phyloP scores from a whole-genome alignment of 306 rosid genomes.

The Potentilla sterilis region DNA sequence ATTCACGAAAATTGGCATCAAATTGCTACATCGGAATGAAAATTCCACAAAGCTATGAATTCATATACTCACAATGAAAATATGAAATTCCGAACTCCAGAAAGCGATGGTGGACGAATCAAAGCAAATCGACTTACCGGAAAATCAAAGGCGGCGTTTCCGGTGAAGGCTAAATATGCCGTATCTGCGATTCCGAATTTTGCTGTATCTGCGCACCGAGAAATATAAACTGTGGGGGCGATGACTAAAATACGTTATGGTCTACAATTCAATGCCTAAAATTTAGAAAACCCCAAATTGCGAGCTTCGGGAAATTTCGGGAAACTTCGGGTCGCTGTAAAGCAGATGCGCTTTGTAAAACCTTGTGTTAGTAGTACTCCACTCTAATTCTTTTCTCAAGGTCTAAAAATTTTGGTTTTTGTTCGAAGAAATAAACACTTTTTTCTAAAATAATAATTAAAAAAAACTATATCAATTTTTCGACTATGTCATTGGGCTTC shows the following conservation, averaged over 20 bases:
- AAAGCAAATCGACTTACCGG: slow-evolving; percentile 13
- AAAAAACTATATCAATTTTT: too few relatives aligned
- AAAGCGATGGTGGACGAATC: background rate
- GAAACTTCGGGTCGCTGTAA: background rate
- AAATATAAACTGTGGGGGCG: background rate
- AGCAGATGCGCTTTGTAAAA: background rate
- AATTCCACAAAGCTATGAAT: background rate
- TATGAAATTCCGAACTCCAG: too few relatives aligned
- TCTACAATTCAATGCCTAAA: background rate
- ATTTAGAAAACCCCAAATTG: slow-evolving; percentile 7
- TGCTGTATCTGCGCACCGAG: background rate
- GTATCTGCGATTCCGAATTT: background rate
- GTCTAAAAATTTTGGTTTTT: background rate
- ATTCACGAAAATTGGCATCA: background rate
- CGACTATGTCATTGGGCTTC: background rate
- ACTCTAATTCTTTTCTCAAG: background rate
- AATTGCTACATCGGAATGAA: background rate
- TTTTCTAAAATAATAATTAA: too few relatives aligned
- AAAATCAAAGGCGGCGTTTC: background rate
- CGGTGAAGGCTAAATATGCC: background rate
- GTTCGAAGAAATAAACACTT: background rate
- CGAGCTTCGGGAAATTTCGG: slow-evolving; percentile 19
- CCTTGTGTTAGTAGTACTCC: background rate
- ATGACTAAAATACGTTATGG: background rate
- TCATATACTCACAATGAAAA: background rate